Base-by-base conservation (phyloP, 2,329 filamentous ascomycete genomes). In the Sclerotinia borealis region DNA sequence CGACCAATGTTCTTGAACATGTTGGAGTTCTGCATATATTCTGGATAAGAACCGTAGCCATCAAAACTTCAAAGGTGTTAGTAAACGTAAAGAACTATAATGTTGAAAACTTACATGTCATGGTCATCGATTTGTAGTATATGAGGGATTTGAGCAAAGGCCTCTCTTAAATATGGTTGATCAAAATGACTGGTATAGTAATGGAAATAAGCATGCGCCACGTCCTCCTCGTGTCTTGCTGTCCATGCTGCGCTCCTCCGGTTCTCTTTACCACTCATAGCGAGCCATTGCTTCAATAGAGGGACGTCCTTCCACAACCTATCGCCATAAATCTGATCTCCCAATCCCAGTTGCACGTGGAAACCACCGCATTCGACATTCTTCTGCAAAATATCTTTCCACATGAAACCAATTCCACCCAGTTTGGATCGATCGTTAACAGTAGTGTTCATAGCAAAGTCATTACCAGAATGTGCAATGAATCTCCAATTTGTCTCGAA, bases 141-240 rank as follows among this genome's bases (percentile, higher is more conserved):
- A 73, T 97, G 93, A 47, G 95, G 95, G 66, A 99, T 97, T 78
- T 99, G 95, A 27, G 95, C 95, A 79, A 96, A 99, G 0, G 93
- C 93, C 76, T 99, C 95, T 65, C 95, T 83, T 68, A 99, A 77
- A 76, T 96, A 93, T 8, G 93, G 93, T 76, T 99, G 95, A 74
- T 99, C 95, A 74, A 99, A 98, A 76, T 98, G 93, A 70, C 92
- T 96, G 1, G 93, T 96, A 75, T 99, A 99, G 76, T 96, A 99
- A 76, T 99, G 95, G 77, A 99, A 99, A 78, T 96, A 99, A 9
- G 95, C 93, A 76, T 98, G 93, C 2, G 89, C 88, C 22, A 96
- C 92, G 73, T 99, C 95, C 73, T 99, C 93, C 73, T 99, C 92
- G 71, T 98, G 91, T 56, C 92, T 88, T 4, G 93, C 92, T 9